Evolutionary conservation across 2,329 filamentous ascomycete species (phyloP), one percentile per base, ranked within the genome.

Genomic region (Metarhizium album): DNA sequence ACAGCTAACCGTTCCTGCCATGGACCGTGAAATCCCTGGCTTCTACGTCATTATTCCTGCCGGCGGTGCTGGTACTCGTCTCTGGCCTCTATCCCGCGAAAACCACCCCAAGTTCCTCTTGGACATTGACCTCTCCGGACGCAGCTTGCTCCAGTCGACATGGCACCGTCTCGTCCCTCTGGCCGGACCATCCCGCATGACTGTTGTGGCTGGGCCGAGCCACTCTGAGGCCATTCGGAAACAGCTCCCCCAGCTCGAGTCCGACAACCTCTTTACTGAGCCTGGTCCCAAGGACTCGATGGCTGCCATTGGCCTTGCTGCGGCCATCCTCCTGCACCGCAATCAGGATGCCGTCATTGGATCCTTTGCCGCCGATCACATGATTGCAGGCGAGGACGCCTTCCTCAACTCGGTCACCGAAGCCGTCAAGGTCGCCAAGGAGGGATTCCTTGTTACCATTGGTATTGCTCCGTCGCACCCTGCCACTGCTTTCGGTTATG

Each of bases 21-120:
- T 37, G 49, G 52, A 54, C 24, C 58, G 57, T 27, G 59, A 60
- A 51, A 54, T 60, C 40, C 57, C 57, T n/a, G 59, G 59, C 40
- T 60, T 60, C 50, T 60, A 59, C 49, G 58, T 59, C 46, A 58
- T 60, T 22, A 60, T 60, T 37, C 59, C 59, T 11, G 59, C 59
- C n/a, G 59, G 59, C 45, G 59, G 59, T 52, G 59, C 59, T 42
- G 59, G 59, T 24, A 60, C 59, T 50, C 59, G 59, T 51, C 55
- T 60, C 16, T 60, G 59, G 59, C 59, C 59, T 16, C 54, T 60
- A 37, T 60, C 59, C 11, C 58, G 59, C 27, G 57, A 60, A 54
- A 59, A 60, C 42, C 59, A 60, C 48, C 59, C 59, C 58, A 60
- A 60, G 50, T 60, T 60, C 42, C 53, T 60, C 46, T 53, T 60